Evolutionary conservation across 305 asterid genomes (phyloP).

Genomic region (Fraxinus latifolia): DNA sequence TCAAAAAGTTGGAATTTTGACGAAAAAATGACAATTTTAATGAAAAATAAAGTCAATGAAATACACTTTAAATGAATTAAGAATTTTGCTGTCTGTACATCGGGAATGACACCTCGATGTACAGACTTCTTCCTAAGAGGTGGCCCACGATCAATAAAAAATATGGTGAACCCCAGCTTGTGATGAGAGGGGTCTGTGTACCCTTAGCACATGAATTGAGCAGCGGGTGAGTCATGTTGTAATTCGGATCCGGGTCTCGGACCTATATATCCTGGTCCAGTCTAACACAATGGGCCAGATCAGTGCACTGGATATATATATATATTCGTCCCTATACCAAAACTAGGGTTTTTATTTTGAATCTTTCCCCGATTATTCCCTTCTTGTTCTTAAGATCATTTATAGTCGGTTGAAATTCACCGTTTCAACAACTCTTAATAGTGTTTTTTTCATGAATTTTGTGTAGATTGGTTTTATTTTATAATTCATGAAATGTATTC

Average conservation of each 20-base stretch:
- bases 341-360: neutral
- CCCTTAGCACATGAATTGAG: no score
- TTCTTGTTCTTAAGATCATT: neutral
- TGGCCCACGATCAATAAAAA: no score
- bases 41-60: no score
- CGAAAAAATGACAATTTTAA: no score
- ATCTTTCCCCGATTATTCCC: neutral
- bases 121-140: no score
- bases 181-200: no score
- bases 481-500: conserved; percentile 35
- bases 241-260: neutral
- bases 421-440: neutral
- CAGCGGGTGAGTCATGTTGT: neutral
- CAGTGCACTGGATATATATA: neutral
- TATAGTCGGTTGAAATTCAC: neutral
- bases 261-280: neutral
- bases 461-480: neutral
- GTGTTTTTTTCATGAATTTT: neutral
- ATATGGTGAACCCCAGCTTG: no score
- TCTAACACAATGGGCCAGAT: neutral
- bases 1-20: no score
- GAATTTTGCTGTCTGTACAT: no score
- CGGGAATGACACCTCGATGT: no score
- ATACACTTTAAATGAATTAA: no score
- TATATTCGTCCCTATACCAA: neutral